Evolutionary conservation across 164 flowering plant genomes (phyloP), one percentile per base, ranked within the genome.

Genomic region (Echeveria elegans): DNA sequence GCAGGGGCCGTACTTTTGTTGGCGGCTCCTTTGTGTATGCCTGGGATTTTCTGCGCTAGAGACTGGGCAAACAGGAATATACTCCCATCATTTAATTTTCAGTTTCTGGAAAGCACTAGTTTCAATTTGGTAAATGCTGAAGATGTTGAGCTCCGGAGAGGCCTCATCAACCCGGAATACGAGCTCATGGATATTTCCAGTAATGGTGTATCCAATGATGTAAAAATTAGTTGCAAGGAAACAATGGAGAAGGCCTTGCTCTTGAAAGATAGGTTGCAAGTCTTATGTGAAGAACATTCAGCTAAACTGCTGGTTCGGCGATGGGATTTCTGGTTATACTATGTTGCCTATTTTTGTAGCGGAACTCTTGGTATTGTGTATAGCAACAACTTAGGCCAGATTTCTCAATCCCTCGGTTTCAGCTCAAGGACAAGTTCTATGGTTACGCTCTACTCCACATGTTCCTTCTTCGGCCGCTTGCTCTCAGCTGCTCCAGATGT

Each of bases 391-490:
- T 73, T 94, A 14, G 99, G 97, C 0, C 97, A 94, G 83, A 88
- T 94, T 45, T 84, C 96, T 1, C 88, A 91, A 72, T 94, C 97
- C 0, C 86, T 88, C 4, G 93, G 92, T 1, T 71, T 72, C 28
- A 68, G 77, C 34, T 69, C 83, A 0, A 66, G 71, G 38, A 87
- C 88, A 7, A 72, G 81, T 0, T 69, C 81, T 0, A 87, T 94
- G 10, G 67, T 94, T 31, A 82, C 97, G 0, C 80, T 94, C 24
- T 94, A 89, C 71, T 91, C 99, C 0, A 77, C 97, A 0, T 94
- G 82, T 77, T 94, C 99, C 66, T 94, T 91, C 87, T 94, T 94
- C 66, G 99, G 99, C 19, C 88, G 99, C 14, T 68, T 94, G 74
- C 88, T 91, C 8, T 86, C 99, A 0, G 95, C 99, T 0, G 77